phyloP scores from a whole-genome alignment of 2,329 filamentous ascomycete genomes.

The Chrysoporthe puriensis region DNA sequence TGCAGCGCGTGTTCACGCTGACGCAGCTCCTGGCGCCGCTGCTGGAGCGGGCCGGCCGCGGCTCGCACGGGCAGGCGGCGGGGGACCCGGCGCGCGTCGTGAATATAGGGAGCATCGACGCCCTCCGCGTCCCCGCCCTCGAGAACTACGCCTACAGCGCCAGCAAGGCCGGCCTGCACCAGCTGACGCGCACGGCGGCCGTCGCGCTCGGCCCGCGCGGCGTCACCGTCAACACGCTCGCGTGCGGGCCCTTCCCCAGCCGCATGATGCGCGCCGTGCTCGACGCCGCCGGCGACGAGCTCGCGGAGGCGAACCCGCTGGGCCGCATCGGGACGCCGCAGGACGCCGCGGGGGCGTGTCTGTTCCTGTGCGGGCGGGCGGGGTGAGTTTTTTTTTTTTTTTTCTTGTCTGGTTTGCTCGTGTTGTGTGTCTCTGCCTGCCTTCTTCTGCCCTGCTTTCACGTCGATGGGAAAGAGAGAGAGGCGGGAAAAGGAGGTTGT shows the following conservation, averaged over 20 bases:
- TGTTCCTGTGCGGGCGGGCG: constrained; percentile 70
- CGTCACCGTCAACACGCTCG: constrained; percentile 69
- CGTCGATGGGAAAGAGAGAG: neutral
- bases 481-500: no score
- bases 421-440: neutral
- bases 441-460: no score
- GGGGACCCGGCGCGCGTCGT: constrained; percentile 60
- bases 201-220: constrained; percentile 61
- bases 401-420: neutral
- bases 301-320: constrained; percentile 64
- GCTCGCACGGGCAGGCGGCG: constrained; percentile 31
- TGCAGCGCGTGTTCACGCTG: constrained; percentile 70
- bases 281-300: constrained; percentile 56
- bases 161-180: constrained; percentile 67
- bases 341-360: constrained; percentile 72
- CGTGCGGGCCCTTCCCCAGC: constrained; percentile 71
- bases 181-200: constrained; percentile 62
- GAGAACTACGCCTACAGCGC: constrained; percentile 65
- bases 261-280: constrained; percentile 71
- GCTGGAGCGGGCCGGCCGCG: constrained; percentile 51
- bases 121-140: constrained; percentile 60
- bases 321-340: constrained; percentile 67
- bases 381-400: constrained; percentile 47
- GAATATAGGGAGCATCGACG: constrained; percentile 68
- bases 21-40: constrained; percentile 64